Percentiles rank a stretch among this genome's conserved stretches.
Evolutionary conservation across 441 rosid species (phyloP).

Genomic region (Manihot esculenta): DNA sequence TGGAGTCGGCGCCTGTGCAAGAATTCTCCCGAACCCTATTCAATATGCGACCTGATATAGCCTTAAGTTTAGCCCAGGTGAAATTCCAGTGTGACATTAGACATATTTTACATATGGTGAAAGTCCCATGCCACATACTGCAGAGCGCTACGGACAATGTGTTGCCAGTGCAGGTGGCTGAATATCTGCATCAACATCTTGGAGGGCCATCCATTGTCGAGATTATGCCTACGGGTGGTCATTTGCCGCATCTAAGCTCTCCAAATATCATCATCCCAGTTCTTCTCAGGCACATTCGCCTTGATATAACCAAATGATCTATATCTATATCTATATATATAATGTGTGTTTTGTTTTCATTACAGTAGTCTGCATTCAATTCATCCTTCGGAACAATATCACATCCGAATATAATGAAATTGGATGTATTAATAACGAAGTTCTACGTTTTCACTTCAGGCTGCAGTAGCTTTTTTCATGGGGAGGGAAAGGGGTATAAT

Average conservation of each 20-base stretch:
- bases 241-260: slow-evolving; percentile 81
- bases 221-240: slow-evolving; percentile 62
- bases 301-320: background rate
- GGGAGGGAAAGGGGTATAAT: too few relatives aligned
- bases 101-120: slow-evolving; percentile 41
- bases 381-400: too few relatives aligned
- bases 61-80: slow-evolving; percentile 52
- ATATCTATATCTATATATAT: too few relatives aligned
- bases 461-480: too few relatives aligned
- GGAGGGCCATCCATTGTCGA: slow-evolving; percentile 61
- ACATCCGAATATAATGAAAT: too few relatives aligned
- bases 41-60: slow-evolving; percentile 88
- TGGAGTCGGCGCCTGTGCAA: slow-evolving; percentile 69
- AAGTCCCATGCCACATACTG: slow-evolving; percentile 66
- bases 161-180: slow-evolving; percentile 57
- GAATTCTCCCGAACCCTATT: slow-evolving; percentile 75
- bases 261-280: slow-evolving; percentile 63
- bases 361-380: too few relatives aligned
- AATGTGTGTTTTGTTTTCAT: too few relatives aligned
- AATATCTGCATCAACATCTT: slow-evolving; percentile 58
- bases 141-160: slow-evolving; percentile 66
- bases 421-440: too few relatives aligned
- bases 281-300: slow-evolving; percentile 58
- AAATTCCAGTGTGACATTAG: slow-evolving; percentile 64
- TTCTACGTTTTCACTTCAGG: too few relatives aligned